Evolutionary conservation across 495 filamentous ascomycete species (phyloP).

Genomic region (Aspergillus panamensis): DNA sequence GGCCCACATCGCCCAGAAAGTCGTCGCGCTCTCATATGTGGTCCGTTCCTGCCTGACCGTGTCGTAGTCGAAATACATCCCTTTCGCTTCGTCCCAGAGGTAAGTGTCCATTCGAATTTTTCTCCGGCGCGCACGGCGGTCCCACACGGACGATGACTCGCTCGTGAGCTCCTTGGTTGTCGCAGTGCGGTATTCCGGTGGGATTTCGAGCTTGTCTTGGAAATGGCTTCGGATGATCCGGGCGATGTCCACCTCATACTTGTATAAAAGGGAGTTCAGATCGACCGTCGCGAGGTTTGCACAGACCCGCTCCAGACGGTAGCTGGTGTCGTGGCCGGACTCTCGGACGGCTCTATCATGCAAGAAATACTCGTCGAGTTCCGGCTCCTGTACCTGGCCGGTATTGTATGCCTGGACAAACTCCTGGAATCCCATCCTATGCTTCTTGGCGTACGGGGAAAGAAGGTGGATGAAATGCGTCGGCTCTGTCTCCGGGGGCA

Average conservation of each 20-base stretch:
- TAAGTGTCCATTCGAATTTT: slow-evolving; percentile 82
- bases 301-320: slow-evolving; percentile 82
- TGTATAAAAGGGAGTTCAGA: slow-evolving; percentile 88
- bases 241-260: slow-evolving; percentile 91
- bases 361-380: slow-evolving; percentile 89
- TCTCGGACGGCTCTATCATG: slow-evolving; percentile 94
- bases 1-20: slow-evolving; percentile 97
- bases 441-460: slow-evolving; percentile 78
- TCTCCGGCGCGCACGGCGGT: slow-evolving; percentile 74
- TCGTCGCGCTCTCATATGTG: slow-evolving; percentile 81
- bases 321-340: slow-evolving; percentile 95
- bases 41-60: slow-evolving; percentile 72
- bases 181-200: slow-evolving; percentile 67
- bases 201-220: slow-evolving; percentile 71
- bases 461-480: slow-evolving; percentile 85
- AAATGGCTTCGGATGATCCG: slow-evolving; percentile 78
- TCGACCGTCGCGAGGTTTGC: slow-evolving; percentile 91
- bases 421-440: slow-evolving; percentile 72
- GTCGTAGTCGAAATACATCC: slow-evolving; percentile 97
- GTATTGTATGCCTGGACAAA: slow-evolving; percentile 86
- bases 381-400: slow-evolving; percentile 72
- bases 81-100: slow-evolving; percentile 82
- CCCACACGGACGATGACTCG: slow-evolving; percentile 83
- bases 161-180: slow-evolving; percentile 55
- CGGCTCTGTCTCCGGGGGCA: slow-evolving; percentile 91